Evolutionary conservation across 768 basidiomycete species (phyloP).

Genomic region (Tulasnella sp.): DNA sequence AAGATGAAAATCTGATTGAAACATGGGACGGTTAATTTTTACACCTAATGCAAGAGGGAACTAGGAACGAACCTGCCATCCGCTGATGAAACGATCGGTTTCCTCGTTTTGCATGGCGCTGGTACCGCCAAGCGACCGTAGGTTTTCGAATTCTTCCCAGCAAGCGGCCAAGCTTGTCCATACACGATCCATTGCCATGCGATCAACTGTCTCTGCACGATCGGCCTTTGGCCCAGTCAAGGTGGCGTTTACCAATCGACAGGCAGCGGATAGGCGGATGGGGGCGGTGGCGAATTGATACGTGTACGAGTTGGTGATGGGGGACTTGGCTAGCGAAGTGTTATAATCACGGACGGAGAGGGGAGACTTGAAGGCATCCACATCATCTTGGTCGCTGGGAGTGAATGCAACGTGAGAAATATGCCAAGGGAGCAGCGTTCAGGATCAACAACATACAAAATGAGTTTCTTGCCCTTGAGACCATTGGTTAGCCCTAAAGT

Average conservation of each 20-base stretch:
- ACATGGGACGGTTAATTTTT: neutral
- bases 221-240: conserved; percentile 73
- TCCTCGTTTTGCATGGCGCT: conserved; percentile 42
- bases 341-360: conserved; percentile 32
- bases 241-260: conserved; percentile 66
- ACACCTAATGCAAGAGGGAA: neutral
- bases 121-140: conserved; percentile 39
- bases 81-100: conserved; percentile 61
- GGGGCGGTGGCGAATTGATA: conserved; percentile 60
- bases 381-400: conserved; percentile 55
- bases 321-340: conserved; percentile 32
- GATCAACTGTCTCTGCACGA: conserved; percentile 51
- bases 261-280: conserved; percentile 65
- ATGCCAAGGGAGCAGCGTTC: neutral
- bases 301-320: conserved; percentile 45
- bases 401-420: neutral
- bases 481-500: conserved; percentile 55
- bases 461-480: conserved; percentile 73
- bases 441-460: conserved; percentile 48
- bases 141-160: conserved; percentile 74
- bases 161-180: conserved; percentile 76
- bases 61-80: conserved; percentile 64
- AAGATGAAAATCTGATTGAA: conserved; percentile 70
- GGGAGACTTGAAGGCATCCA: conserved; percentile 54
- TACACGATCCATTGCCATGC: conserved; percentile 59